A percentile compares a stretch with the other conserved stretches of the same genome.
Evolutionary conservation across 2,329 filamentous ascomycete genomes (phyloP).

Genomic region (Fusarium duplospermum): DNA sequence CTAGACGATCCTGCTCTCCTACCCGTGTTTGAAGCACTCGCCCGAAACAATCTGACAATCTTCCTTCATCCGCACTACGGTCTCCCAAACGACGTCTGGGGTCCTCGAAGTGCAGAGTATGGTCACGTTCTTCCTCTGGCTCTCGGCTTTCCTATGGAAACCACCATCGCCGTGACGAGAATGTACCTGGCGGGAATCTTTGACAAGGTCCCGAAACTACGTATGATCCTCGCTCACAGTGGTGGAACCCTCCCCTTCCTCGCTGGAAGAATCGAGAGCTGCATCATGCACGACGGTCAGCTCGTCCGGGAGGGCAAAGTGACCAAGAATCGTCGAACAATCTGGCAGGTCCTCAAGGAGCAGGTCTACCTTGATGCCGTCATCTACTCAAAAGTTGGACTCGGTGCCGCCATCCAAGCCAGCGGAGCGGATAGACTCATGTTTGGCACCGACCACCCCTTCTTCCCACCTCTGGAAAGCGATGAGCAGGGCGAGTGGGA

Average conservation of each 20-base stretch:
- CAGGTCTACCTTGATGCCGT: constrained; percentile 93
- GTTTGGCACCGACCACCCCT: constrained; percentile 87
- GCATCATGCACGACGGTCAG: constrained; percentile 84
- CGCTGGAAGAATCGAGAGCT: constrained; percentile 88
- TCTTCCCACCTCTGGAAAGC: constrained; percentile 79
- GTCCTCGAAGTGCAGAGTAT: constrained; percentile 75
- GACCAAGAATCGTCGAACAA: constrained; percentile 58
- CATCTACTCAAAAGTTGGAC: constrained; percentile 79
- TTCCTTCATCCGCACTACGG: constrained; percentile 96
- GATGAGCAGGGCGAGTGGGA: constrained; percentile 75
- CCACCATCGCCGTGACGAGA: constrained; percentile 86
- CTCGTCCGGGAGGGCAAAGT: constrained; percentile 73
- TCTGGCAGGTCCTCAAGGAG: constrained; percentile 69
- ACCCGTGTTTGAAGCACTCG: constrained; percentile 77
- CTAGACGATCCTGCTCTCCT: constrained; percentile 82
- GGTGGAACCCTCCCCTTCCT: constrained; percentile 91
- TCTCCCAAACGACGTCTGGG: constrained; percentile 83
- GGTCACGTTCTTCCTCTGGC: constrained; percentile 90
- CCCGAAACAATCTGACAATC: constrained; percentile 72
- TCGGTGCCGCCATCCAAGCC: constrained; percentile 77
- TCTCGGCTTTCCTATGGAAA: constrained; percentile 91
- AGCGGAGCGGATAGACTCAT: constrained; percentile 76
- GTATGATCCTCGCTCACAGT: constrained; percentile 86
- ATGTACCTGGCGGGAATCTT: constrained; percentile 92
- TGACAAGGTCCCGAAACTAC: constrained; percentile 75